These are phyloP conservation scores for Leccinum fuscescens DNA, from an alignment of 1,284 basidiomycete species.

Conservation along the genomic window DNA sequence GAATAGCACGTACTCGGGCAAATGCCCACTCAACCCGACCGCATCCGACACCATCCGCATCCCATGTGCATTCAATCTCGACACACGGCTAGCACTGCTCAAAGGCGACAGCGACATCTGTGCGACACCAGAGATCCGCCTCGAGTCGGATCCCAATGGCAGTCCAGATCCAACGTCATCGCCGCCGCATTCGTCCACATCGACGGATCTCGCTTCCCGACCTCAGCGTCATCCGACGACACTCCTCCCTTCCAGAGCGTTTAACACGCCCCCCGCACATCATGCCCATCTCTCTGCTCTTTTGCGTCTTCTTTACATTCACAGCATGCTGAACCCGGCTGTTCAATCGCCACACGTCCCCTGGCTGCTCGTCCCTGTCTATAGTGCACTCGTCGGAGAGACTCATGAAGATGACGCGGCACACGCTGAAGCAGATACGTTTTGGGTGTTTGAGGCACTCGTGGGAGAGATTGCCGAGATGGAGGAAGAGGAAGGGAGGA, in stretches of 20 bases:
- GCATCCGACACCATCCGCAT: slow-evolving; percentile 51
- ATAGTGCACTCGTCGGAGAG: slow-evolving; percentile 60
- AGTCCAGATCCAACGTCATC: slow-evolving; percentile 28
- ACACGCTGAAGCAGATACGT: slow-evolving; percentile 75
- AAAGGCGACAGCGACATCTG: slow-evolving; percentile 29
- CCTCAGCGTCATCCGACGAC: slow-evolving; percentile 42
- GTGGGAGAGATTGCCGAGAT: slow-evolving; percentile 71
- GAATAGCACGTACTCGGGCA: slow-evolving; percentile 34
- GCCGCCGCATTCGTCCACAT: background rate
- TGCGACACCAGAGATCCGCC: slow-evolving; percentile 54
- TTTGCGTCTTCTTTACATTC: slow-evolving; percentile 70
- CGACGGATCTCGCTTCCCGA: slow-evolving; percentile 18
- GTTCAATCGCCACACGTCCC: slow-evolving; percentile 64
- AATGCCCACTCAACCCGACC: slow-evolving; percentile 53
- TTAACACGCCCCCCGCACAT: slow-evolving; percentile 48
- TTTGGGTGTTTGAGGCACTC: slow-evolving; percentile 76
- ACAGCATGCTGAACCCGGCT: slow-evolving; percentile 70
- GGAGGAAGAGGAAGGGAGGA: slow-evolving; percentile 61
- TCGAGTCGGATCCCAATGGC: slow-evolving; percentile 38
- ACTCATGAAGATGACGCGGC: slow-evolving; percentile 56
- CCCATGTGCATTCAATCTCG: slow-evolving; percentile 49
- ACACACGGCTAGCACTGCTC: slow-evolving; percentile 51
- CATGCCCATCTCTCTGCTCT: slow-evolving; percentile 63
- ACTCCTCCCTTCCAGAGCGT: slow-evolving; percentile 49
- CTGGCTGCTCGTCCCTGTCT: slow-evolving; percentile 67